Percentiles rank a stretch among this genome's conserved stretches.
Conservation (phyloP, 495 filamentous ascomycete species). For the Trichocladium uniseriatum region DNA sequence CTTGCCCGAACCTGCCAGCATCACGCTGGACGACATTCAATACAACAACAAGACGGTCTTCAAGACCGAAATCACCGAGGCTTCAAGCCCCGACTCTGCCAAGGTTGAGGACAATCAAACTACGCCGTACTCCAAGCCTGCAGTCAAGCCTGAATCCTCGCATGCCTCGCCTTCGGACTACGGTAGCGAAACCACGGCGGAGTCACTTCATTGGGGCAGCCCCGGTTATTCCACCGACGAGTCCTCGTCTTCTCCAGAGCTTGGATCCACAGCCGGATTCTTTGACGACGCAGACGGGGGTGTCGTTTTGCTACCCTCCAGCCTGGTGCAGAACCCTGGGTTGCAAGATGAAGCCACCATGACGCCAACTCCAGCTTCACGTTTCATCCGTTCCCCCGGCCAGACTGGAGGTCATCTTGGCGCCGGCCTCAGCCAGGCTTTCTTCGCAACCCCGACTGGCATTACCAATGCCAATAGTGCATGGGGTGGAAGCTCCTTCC, state of each 20-base stretch:
- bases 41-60: not conserved
- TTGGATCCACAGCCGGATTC: not conserved
- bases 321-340: not conserved
- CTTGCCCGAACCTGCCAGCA: not conserved
- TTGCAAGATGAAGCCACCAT: not conserved
- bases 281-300: constrained; percentile 5
- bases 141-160: not conserved
- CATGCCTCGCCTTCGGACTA: constrained; percentile 3
- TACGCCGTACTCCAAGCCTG: not conserved
- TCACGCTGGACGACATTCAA: not conserved
- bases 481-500: not conserved
- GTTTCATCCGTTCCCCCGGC: not conserved
- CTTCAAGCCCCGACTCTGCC: not conserved
- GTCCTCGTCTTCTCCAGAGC: not conserved
- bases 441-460: not conserved
- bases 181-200: constrained; percentile 13
- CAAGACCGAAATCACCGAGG: not conserved
- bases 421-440: constrained; percentile 3
- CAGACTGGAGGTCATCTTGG: constrained; percentile 1
- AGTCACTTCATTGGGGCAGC: constrained; percentile 9
- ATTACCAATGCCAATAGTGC: not conserved
- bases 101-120: not conserved
- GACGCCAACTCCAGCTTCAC: not conserved
- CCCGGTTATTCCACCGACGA: constrained; percentile 5
- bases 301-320: not conserved